A percentile compares a stretch with the other conserved stretches of the same genome.
Conservation (phyloP, 2,329 filamentous ascomycete species). For the Arthrobotrys pseudoclavata region DNA sequence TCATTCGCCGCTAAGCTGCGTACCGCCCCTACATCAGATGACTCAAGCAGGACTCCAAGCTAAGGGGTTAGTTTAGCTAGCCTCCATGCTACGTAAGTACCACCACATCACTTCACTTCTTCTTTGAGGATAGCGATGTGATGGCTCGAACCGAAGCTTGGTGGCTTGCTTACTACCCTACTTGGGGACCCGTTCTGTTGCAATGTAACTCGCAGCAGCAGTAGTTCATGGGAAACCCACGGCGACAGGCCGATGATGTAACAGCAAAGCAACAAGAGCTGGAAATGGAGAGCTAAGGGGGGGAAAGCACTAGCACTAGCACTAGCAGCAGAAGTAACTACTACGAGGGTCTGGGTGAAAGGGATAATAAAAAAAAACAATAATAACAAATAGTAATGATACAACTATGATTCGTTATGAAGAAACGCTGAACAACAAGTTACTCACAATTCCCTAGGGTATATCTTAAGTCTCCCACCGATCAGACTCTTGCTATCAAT, state of each 20-base stretch:
- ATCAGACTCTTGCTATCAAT: conserved; percentile 56
- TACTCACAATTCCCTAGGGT: conserved; percentile 58
- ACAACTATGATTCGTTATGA: conserved; percentile 14
- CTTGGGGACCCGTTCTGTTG: not conserved
- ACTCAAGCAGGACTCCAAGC: conserved; percentile 30
- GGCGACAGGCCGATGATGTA: conserved; percentile 56
- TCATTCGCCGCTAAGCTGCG: conserved; percentile 43
- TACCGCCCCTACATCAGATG: conserved; percentile 37
- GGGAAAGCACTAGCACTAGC: not conserved
- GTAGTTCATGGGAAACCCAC: conserved; percentile 16
- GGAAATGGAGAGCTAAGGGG: conserved; percentile 7
- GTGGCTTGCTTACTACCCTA: conserved; percentile 1
- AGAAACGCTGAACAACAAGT: not conserved
- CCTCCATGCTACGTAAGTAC: conserved; percentile 21
- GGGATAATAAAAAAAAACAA: conserved; percentile 1
- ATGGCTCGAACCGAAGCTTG: conserved; percentile 18
- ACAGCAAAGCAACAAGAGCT: conserved; percentile 37
- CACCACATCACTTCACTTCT: conserved; percentile 1
- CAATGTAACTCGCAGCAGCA: not conserved
- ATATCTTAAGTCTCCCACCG: conserved; percentile 55
- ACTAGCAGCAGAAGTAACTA: not conserved
- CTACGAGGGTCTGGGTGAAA: conserved; percentile 8
- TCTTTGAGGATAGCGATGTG: conserved; percentile 16
- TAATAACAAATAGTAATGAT: conserved; percentile 8
- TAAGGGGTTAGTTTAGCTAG: conserved; percentile 8